Evolutionary conservation across 2,329 filamentous ascomycete species (phyloP), one percentile per base, ranked within the genome.

Genomic region (Thielaviopsis ethacetica): DNA sequence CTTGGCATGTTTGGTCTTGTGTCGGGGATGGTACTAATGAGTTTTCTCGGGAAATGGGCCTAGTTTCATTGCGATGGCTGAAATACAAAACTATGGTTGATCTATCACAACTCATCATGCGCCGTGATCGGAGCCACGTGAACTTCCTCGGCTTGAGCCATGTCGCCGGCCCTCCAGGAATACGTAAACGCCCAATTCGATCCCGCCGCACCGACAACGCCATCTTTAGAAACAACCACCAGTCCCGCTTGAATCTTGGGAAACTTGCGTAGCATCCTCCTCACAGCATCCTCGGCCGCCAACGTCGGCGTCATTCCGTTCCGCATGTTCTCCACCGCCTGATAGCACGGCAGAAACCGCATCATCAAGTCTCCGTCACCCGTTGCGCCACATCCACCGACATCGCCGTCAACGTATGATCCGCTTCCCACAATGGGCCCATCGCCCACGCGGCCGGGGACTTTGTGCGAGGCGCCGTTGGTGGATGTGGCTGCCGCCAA

Each of bases 31-130:
- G 72, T 78, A 0, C 63, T 86, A 49, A 89, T 90, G 86, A 83
- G 83, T 59, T 67, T 89, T 22, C 70, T 90, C 24, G 86, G 85
- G 0, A 88, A 88, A 67, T 90, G 86, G 85, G 85, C 85, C 27
- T 86, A 54, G 51, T 53, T 30, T 10, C 22, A n/a, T 12, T 21
- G 17, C 38, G 4, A 38, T 13, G 26, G 47, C 21, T 9, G 10
- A 15, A 53, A 53, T 51, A 34, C 5, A 27, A 53, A 6, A 53
- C 5, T 52, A 24, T 24, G 50, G 22, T n/a, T 24, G 5, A 19
- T 27, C 10, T 56, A 22, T 7, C 44, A 56, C 12, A 56, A 27
- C 34, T 50, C 49, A n/a, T 57, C 50, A 19, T 53, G 27, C 19
- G 22, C 19, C 5, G 34, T 54, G 15, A 59, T 12, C 5, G 60